Evolutionary conservation across 805 yeast genomes (phyloP).

Genomic region (Candida nemodendra): DNA sequence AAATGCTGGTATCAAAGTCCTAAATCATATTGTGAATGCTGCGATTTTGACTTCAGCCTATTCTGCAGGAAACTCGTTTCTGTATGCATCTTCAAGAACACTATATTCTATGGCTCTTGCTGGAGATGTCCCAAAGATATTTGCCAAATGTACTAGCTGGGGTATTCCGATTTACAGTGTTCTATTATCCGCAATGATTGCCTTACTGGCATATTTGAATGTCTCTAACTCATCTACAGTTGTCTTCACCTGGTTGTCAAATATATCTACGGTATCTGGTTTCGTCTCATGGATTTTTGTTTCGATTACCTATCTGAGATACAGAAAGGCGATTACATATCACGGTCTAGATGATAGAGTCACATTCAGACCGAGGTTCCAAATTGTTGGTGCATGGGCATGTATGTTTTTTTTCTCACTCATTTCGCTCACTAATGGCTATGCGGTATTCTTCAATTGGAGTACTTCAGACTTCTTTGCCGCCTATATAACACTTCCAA

Average conservation of each 20-base stretch:
- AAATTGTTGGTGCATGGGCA: constrained; percentile 58
- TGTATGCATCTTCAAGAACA: constrained; percentile 43
- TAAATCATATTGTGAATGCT: constrained; percentile 62
- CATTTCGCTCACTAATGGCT: constrained; percentile 71
- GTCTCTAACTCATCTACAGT: constrained; percentile 49
- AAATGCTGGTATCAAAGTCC: constrained; percentile 56
- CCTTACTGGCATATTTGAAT: constrained; percentile 53
- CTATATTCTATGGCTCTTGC: constrained; percentile 39
- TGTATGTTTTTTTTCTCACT: constrained; percentile 45
- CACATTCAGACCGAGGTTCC: constrained; percentile 54
- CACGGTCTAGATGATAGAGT: constrained; percentile 55
- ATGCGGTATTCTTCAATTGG: constrained; percentile 61
- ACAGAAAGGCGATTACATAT: constrained; percentile 59
- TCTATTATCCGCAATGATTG: constrained; percentile 37
- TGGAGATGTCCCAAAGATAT: constrained; percentile 40
- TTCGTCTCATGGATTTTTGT: constrained; percentile 62
- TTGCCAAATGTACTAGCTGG: constrained; percentile 39
- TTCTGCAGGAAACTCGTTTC: constrained; percentile 46
- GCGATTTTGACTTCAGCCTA: constrained; percentile 59
- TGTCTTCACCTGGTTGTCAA: constrained; percentile 65
- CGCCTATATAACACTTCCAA: constrained; percentile 67
- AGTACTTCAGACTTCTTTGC: constrained; percentile 61
- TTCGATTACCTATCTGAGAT: constrained; percentile 53
- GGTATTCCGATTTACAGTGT: constrained; percentile 60
- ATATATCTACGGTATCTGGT: constrained; percentile 65